Conservation (phyloP, 164 flowering plant species). For the Akebia trifoliata region DNA sequence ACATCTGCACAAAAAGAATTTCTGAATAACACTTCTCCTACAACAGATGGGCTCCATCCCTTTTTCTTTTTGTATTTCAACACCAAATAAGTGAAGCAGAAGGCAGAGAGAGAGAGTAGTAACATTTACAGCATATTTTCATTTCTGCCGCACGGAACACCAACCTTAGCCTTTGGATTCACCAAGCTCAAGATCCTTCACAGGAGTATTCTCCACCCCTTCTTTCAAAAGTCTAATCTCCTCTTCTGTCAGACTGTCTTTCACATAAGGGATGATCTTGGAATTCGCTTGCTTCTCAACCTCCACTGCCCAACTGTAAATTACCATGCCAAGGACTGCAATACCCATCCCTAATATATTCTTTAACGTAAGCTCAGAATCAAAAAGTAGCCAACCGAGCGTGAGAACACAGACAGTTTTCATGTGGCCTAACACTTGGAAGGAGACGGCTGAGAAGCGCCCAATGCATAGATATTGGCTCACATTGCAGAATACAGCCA, state of each 20-base stretch:
- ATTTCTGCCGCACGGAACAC: constrained; percentile 5
- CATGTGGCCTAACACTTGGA: constrained; percentile 58
- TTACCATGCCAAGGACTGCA: constrained; percentile 49
- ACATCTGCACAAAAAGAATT: too few species aligned
- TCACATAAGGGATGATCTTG: constrained; percentile 16
- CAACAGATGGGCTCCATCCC: too few species aligned
- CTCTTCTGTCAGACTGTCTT: constrained; percentile 28
- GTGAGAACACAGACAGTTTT: constrained; percentile 51
- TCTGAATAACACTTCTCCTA: too few species aligned
- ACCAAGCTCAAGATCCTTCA: constrained; percentile 33
- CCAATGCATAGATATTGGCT: constrained; percentile 55
- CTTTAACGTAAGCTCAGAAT: constrained; percentile 37
- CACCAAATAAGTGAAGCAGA: too few species aligned
- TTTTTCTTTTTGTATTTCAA: too few species aligned
- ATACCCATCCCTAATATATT: constrained; percentile 44
- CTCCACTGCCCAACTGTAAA: constrained; percentile 48
- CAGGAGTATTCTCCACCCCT: constrained; percentile 19
- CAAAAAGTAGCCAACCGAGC: constrained; percentile 44
- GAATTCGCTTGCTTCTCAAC: constrained; percentile 38
- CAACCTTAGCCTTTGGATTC: constrained; percentile 18
- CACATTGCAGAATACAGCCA: constrained; percentile 52
- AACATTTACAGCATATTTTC: too few species aligned
- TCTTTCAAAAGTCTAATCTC: constrained; percentile 31
- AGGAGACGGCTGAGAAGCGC: constrained; percentile 52
- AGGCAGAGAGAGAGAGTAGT: constrained; percentile 3